A percentile compares a stretch with the other conserved stretches of the same genome.
Conservation (phyloP, 139 green algal genomes). For the Edaphochlamys debaryana region DNA sequence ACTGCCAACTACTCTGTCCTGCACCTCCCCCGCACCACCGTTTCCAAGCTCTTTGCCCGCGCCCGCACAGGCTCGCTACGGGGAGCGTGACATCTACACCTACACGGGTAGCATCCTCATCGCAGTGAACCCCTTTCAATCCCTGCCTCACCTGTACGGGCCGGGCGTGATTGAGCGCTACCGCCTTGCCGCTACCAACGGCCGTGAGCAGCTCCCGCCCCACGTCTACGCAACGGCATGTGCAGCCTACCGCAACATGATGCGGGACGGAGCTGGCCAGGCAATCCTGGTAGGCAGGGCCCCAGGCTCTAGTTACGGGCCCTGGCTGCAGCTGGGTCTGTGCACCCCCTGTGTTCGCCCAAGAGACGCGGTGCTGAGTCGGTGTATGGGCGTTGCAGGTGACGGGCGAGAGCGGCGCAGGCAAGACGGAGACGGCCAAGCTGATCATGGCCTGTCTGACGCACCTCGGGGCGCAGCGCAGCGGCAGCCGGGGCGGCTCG, state of each 20-base stretch:
- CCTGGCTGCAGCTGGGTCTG: too few relatives aligned
- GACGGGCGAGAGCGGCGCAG: constrained; percentile 93
- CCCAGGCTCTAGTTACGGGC: too few relatives aligned
- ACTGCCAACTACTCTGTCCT: not conserved
- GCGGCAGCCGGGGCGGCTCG: not conserved
- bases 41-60: not conserved
- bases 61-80: constrained; percentile 75
- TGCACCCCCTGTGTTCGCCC: too few relatives aligned
- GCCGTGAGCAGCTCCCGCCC: constrained; percentile 86
- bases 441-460: constrained; percentile 94
- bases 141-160: constrained; percentile 84
- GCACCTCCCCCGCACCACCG: not conserved
- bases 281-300: constrained; percentile 89
- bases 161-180: constrained; percentile 90
- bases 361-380: too few relatives aligned
- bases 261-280: constrained; percentile 74
- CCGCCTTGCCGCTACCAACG: not conserved
- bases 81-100: constrained; percentile 90
- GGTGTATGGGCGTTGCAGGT: too few relatives aligned
- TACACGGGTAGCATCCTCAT: constrained; percentile 93
- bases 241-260: constrained; percentile 85
- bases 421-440: constrained; percentile 99
- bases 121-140: constrained; percentile 89
- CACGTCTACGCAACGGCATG: constrained; percentile 92
- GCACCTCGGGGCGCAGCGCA: constrained; percentile 54